phyloP scores from a whole-genome alignment of 2,329 filamentous ascomycete species.

The Aspergillus quadricinctus region DNA sequence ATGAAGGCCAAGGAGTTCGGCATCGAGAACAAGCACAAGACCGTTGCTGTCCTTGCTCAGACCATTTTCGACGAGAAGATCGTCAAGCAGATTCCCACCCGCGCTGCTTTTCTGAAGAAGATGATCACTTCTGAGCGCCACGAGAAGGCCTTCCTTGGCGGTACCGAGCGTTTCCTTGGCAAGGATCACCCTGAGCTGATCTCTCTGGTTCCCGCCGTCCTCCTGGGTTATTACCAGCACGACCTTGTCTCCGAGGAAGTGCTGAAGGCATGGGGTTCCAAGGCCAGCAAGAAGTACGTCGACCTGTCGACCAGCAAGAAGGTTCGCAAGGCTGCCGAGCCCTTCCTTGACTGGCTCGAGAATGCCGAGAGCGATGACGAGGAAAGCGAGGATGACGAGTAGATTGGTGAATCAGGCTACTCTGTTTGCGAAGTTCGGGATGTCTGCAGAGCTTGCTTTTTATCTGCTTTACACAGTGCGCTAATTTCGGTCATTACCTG shows the following conservation, averaged over 20 bases:
- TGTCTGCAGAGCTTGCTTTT: not conserved
- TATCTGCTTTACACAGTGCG: not conserved
- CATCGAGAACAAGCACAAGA: slow-evolving; percentile 92
- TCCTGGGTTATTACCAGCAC: slow-evolving; percentile 85
- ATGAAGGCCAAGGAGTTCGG: slow-evolving; percentile 95
- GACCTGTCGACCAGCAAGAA: slow-evolving; percentile 86
- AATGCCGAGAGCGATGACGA: slow-evolving; percentile 74
- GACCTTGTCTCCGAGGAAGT: slow-evolving; percentile 86
- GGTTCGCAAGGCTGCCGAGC: slow-evolving; percentile 89
- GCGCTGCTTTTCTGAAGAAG: slow-evolving; percentile 85
- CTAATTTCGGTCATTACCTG: not conserved
- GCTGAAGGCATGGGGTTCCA: slow-evolving; percentile 83
- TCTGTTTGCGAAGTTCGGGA: slow-evolving; percentile 4
- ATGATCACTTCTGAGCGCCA: slow-evolving; percentile 87
- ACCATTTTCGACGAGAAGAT: slow-evolving; percentile 92
- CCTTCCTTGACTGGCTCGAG: slow-evolving; percentile 90
- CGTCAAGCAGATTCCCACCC: slow-evolving; percentile 77
- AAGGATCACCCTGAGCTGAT: slow-evolving; percentile 77
- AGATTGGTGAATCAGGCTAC: slow-evolving; percentile 15
- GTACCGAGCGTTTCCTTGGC: slow-evolving; percentile 85
- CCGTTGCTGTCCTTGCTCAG: slow-evolving; percentile 84
- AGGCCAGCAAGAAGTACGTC: slow-evolving; percentile 98
- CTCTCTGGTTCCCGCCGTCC: slow-evolving; percentile 73
- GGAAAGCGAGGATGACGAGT: slow-evolving; percentile 53
- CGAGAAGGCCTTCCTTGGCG: slow-evolving; percentile 91